Evolutionary conservation across 2,329 filamentous ascomycete species (phyloP).

Genomic region (Amphichorda felina): DNA sequence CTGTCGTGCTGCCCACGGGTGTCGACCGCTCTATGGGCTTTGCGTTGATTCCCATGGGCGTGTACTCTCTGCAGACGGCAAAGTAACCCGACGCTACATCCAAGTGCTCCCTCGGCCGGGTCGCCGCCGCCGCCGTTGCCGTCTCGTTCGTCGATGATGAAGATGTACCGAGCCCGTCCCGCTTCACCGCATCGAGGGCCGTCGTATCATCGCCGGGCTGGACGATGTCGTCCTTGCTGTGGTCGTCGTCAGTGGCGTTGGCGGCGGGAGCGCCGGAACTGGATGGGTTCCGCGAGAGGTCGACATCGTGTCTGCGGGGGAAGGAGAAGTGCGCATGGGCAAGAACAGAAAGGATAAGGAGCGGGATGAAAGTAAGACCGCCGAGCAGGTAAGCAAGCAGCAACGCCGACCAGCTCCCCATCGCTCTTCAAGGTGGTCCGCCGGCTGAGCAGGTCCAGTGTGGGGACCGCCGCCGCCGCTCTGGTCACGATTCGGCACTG

Average conservation of each 20-base stretch:
- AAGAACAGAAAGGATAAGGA: constrained; percentile 50
- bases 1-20: constrained; percentile 61
- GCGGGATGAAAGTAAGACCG: constrained; percentile 77
- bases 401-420: constrained; percentile 44
- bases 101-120: constrained; percentile 33
- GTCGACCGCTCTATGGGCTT: constrained; percentile 82
- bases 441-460: not conserved
- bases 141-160: no score
- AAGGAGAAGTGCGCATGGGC: constrained; percentile 58
- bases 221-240: constrained; percentile 27
- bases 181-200: constrained; percentile 49
- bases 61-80: constrained; percentile 88
- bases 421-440: constrained; percentile 10
- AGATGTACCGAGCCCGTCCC: constrained; percentile 42
- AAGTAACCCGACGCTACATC: constrained; percentile 88
- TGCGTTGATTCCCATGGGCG: constrained; percentile 81
- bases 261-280: no score
- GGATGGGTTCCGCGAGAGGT: constrained; percentile 8
- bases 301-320: constrained; percentile 36
- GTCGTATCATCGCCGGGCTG: constrained; percentile 53
- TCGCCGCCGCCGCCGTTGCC: constrained; percentile 10
- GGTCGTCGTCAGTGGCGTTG: not conserved
- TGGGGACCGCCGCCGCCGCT: not conserved
- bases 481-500: not conserved
- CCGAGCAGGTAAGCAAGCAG: constrained; percentile 72